phyloP scores from a whole-genome alignment of 768 basidiomycete species.

The Mycena filopes region DNA sequence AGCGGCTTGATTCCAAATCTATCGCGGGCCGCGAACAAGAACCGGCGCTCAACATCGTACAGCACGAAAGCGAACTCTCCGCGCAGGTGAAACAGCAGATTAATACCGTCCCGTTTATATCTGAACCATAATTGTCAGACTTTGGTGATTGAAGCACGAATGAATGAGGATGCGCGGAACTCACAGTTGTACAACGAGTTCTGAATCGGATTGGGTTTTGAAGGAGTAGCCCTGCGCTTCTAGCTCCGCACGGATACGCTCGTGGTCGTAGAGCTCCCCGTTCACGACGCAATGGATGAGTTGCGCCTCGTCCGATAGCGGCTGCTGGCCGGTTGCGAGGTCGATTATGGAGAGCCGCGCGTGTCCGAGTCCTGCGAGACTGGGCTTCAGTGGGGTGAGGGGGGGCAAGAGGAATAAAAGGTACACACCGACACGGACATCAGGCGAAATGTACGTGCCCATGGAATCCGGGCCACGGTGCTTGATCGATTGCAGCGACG shows the following conservation, averaged over 20 bases:
- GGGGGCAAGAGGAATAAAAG: neutral
- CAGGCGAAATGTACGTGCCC: constrained; percentile 27
- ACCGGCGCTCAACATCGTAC: constrained; percentile 30
- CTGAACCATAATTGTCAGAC: neutral
- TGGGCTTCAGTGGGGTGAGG: too few species aligned
- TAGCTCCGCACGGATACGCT: constrained; percentile 28
- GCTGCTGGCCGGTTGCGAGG: constrained; percentile 33
- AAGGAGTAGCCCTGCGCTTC: constrained; percentile 24
- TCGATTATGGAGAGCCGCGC: constrained; percentile 35
- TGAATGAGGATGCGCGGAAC: neutral
- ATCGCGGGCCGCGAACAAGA: constrained; percentile 33
- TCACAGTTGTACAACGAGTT: constrained; percentile 33
- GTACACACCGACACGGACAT: constrained; percentile 27
- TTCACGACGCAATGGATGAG: constrained; percentile 33
- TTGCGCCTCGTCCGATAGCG: constrained; percentile 29
- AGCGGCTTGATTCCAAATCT: constrained; percentile 36
- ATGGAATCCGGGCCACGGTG: constrained; percentile 32
- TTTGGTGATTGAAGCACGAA: too few species aligned
- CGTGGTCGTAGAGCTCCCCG: constrained; percentile 34
- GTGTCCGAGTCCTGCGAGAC: constrained; percentile 33
- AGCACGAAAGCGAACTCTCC: constrained; percentile 37
- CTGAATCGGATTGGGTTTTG: constrained; percentile 35
- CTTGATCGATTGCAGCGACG: constrained; percentile 16
- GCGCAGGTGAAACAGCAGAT: constrained; percentile 29
- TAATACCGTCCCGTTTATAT: constrained; percentile 29